A percentile compares a stretch with the other conserved stretches of the same genome.
These are phyloP conservation scores for Protomyces macrosporus DNA, from an alignment of 1,139 yeast species.

Conservation along the genomic window DNA sequence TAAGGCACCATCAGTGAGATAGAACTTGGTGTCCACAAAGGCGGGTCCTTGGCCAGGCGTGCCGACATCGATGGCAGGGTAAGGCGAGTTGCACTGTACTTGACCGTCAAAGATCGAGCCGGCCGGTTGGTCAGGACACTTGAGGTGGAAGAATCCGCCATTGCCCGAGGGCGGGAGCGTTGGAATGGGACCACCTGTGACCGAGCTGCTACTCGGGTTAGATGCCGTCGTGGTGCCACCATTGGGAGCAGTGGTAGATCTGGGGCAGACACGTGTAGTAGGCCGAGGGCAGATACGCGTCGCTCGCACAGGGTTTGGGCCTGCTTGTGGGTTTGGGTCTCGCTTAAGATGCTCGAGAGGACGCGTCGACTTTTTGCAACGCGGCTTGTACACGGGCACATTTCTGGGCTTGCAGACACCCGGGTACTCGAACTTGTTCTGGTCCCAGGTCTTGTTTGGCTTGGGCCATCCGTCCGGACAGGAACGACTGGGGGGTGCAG, in stretches of 20 bases:
- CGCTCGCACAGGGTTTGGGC: background rate
- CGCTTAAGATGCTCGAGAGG: background rate
- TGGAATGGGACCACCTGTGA: background rate
- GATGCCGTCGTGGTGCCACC: background rate
- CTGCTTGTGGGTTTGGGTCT: background rate
- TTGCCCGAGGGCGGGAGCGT: background rate
- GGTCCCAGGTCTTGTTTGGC: background rate
- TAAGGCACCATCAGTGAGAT: background rate
- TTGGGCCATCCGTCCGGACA: background rate
- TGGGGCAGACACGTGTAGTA: background rate
- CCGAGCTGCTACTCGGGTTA: no score
- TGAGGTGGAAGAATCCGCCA: background rate
- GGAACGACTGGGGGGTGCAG: background rate
- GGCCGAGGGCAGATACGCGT: background rate
- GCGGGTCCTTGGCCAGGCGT: background rate
- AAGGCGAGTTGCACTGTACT: background rate
- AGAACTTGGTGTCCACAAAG: background rate
- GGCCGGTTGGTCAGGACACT: background rate
- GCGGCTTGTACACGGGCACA: background rate
- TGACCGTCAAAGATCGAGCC: background rate
- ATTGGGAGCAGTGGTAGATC: background rate
- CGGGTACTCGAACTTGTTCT: background rate
- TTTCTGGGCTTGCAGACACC: background rate
- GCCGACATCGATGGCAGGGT: background rate
- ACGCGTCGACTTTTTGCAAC: background rate